Base-by-base conservation (phyloP, 164 flowering plant genomes). In the Piper longum region DNA sequence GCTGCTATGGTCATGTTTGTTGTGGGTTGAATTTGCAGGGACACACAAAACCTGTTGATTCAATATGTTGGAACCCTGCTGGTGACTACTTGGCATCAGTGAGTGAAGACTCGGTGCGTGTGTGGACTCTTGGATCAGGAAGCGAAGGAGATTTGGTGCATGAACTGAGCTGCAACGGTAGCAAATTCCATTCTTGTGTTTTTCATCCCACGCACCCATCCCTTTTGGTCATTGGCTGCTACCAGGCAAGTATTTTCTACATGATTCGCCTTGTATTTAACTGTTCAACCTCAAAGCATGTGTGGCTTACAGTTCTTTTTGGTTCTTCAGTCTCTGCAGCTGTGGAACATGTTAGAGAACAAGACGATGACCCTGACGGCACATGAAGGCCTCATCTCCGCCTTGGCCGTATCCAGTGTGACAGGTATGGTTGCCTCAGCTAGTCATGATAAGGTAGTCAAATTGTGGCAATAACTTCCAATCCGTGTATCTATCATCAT, bases 1-100 rank as follows among this genome's bases (percentile, higher is more conserved):
- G 11, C 19, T 11, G 4, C 48, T 36, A 36, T 63, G n/a, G 11
- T 18, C 40, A 7, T 43, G 14, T 40, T 62, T 14, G 7, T 41
- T 41, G 19, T 18, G 36, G 39, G 42, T 7, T 58, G 13, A 59
- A 36, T 66, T 64, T 63, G 63, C 56, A 89, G 93, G 96, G 93
- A 56, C 93, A 89, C 64, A 72, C 77, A 9, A 75, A 66, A 51
- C 67, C 67, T 2, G 76, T 89, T 13, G 76, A 77, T 16, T 81
- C 83, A 51, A 72, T 89, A 3, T 86, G 93, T 68, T 89, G 96
- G 96, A 79, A 82, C 75, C 70, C 83, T 41, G 65, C 81, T 16
- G 96, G 96, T n/a, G 88, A 85, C 8, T 74, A 57, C 68, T 58
- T 89, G 61, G 93, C 91, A 66, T 82, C 91, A 43, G 82, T 81